Percentiles rank a stretch among this genome's conserved stretches.
Evolutionary conservation across 345 rosid species (phyloP).

Genomic region (Citrus cavaleriei): DNA sequence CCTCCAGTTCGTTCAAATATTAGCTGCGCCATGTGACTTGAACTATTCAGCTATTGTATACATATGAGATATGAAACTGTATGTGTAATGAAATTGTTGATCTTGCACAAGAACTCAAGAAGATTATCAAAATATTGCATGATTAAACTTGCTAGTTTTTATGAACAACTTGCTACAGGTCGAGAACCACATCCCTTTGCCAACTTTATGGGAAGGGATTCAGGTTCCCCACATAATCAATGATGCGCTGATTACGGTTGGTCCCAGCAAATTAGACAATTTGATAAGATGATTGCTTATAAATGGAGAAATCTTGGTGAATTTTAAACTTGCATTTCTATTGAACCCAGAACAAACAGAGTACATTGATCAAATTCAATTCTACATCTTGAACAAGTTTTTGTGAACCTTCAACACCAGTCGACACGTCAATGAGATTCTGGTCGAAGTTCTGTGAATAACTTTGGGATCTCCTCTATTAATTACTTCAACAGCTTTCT

Average conservation of each 20-base stretch:
- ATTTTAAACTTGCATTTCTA: neutral
- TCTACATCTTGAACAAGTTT: conserved; percentile 61
- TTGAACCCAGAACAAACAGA: neutral
- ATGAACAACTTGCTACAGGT: neutral
- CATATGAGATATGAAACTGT: neutral
- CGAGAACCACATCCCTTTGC: neutral
- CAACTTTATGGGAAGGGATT: neutral
- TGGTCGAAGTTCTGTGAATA: conserved; percentile 41
- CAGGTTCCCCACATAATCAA: too few species aligned
- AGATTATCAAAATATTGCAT: neutral
- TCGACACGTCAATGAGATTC: conserved; percentile 78
- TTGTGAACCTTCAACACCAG: conserved; percentile 71
- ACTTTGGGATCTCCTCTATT: conserved; percentile 26
- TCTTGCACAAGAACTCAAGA: neutral
- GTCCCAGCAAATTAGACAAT: too few species aligned
- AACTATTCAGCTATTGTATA: neutral
- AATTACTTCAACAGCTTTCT: conserved; percentile 21
- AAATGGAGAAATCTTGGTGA: neutral
- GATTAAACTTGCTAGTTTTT: too few species aligned
- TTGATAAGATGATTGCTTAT: neutral
- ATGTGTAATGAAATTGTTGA: neutral
- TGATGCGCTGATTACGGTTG: too few species aligned
- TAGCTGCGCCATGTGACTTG: neutral
- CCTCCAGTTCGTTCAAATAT: neutral
- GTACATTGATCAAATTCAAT: neutral